Percentiles rank a stretch among this genome's conserved stretches.
Conservation (phyloP, 768 basidiomycete genomes). For the Russula earlei region DNA sequence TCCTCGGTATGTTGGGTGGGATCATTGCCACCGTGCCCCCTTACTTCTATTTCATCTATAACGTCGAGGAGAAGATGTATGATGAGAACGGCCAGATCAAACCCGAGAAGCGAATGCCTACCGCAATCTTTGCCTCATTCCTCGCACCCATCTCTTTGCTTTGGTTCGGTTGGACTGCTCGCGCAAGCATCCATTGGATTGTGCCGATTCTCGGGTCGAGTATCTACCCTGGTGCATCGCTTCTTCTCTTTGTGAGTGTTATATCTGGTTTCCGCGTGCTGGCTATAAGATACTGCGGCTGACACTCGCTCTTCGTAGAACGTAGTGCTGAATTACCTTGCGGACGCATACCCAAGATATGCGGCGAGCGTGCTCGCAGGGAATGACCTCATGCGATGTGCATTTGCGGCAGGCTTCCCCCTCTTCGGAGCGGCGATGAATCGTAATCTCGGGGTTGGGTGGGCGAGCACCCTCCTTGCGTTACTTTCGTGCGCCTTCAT, state of each 20-base stretch:
- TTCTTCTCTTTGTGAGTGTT: constrained; percentile 26
- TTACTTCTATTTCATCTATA: constrained; percentile 13
- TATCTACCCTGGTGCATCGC: constrained; percentile 25
- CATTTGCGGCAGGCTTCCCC: constrained; percentile 17
- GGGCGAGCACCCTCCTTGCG: constrained; percentile 24
- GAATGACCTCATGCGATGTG: constrained; percentile 27
- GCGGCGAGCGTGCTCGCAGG: constrained; percentile 29
- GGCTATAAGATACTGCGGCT: not conserved
- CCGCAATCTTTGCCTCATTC: constrained; percentile 27
- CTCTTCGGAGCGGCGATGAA: constrained; percentile 23
- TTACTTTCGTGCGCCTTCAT: constrained; percentile 24
- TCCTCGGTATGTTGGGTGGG: constrained; percentile 21
- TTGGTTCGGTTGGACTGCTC: constrained; percentile 29
- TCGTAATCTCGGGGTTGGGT: constrained; percentile 22
- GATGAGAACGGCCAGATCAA: constrained; percentile 16
- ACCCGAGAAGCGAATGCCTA: constrained; percentile 28
- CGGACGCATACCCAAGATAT: constrained; percentile 27
- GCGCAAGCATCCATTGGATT: constrained; percentile 28
- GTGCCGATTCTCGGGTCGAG: constrained; percentile 27
- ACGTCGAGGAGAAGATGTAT: constrained; percentile 12
- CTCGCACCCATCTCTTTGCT: constrained; percentile 28
- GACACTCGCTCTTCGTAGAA: not conserved
- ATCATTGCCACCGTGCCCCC: constrained; percentile 2
- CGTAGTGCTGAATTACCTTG: constrained; percentile 26
- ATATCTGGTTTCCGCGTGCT: constrained; percentile 21